These are phyloP conservation scores for Musa schizocarpa DNA, from an alignment of 176 grass and related monocot genomes.

Conservation along the genomic window DNA sequence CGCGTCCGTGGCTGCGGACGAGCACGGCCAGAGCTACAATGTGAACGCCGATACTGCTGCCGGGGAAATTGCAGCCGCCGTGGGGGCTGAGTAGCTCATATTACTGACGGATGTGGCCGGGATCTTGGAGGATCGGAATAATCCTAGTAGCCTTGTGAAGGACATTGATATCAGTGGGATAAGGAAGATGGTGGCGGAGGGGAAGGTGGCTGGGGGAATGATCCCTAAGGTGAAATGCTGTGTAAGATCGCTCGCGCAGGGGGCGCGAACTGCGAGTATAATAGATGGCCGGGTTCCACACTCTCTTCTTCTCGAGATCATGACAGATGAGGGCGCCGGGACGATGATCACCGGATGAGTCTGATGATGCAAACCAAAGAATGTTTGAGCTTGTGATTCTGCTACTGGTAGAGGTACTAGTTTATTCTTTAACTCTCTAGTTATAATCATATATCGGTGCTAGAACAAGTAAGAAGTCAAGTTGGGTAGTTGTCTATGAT, in stretches of 20 bases:
- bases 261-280: conserved; percentile 54
- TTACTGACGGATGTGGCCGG: conserved; percentile 57
- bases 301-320: conserved; percentile 64
- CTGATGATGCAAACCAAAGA: no score
- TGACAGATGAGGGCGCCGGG: conserved; percentile 58
- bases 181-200: conserved; percentile 47
- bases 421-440: no score
- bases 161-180: conserved; percentile 49
- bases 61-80: conserved; percentile 56
- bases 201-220: conserved; percentile 69
- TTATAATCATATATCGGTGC: no score
- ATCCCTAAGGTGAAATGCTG: conserved; percentile 77
- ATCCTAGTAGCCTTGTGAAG: conserved; percentile 49
- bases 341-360: conserved; percentile 35
- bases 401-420: no score
- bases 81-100: conserved; percentile 69
- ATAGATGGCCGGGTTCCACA: conserved; percentile 70
- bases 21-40: conserved; percentile 59
- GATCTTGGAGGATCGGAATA: conserved; percentile 46
- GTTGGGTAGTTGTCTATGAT: no score
- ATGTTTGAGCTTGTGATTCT: no score
- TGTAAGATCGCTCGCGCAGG: conserved; percentile 50
- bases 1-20: conserved; percentile 61
- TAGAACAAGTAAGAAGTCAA: no score
- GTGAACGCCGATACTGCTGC: conserved; percentile 73